Percentiles rank a stretch among this genome's conserved stretches.
Conservation (phyloP, 2,329 filamentous ascomycete species). For the Elsinoe arachidis region DNA sequence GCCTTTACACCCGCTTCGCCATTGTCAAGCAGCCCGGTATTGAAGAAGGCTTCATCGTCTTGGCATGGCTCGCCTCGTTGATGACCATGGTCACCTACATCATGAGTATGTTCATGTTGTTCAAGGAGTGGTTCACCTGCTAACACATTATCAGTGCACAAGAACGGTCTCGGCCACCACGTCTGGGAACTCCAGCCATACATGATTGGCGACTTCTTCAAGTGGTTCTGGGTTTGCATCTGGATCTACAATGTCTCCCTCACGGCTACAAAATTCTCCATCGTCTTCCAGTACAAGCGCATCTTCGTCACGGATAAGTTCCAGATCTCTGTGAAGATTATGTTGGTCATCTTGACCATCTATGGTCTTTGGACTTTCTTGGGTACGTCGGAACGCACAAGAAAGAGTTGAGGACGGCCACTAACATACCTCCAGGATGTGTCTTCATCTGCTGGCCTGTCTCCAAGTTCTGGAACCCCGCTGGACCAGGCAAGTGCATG, state of each 20-base stretch:
- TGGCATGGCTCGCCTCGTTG: background rate
- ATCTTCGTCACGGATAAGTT: conserved; percentile 35
- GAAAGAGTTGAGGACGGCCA: background rate
- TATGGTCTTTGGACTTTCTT: conserved; percentile 28
- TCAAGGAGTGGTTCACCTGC: background rate
- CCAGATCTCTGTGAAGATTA: conserved; percentile 24
- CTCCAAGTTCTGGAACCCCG: conserved; percentile 33
- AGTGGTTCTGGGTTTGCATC: conserved; percentile 23
- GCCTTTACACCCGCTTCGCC: conserved; percentile 4
- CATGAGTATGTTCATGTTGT: background rate
- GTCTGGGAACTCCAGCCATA: background rate
- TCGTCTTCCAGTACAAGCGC: conserved; percentile 41
- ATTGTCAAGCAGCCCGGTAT: conserved; percentile 7
- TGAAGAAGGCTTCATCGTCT: conserved; percentile 1
- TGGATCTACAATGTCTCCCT: conserved; percentile 34
- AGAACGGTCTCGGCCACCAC: conserved; percentile 5
- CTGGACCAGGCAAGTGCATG: conserved; percentile 30
- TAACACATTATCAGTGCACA: conserved; percentile 1
- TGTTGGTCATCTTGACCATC: conserved; percentile 25
- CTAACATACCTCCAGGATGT: conserved; percentile 19
- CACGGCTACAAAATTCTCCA: conserved; percentile 35
- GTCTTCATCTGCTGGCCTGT: conserved; percentile 36
- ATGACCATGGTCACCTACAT: conserved; percentile 6
- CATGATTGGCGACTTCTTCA: conserved; percentile 2
- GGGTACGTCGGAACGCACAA: background rate